phyloP scores from a whole-genome alignment of 257 asterid species.

The Cordia subcordata region DNA sequence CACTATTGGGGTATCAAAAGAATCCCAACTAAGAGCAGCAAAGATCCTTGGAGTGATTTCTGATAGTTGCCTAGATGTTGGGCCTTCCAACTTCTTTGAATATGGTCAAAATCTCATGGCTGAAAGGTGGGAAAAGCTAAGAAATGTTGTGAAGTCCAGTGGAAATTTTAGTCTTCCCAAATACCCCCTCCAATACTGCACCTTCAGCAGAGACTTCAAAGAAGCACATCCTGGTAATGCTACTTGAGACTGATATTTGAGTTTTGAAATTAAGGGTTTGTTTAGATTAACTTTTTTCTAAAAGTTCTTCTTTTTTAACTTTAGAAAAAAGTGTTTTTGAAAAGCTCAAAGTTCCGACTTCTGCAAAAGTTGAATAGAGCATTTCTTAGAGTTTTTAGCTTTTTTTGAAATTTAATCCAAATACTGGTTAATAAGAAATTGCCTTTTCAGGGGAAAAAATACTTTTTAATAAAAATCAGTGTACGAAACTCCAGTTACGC shows the following conservation, averaged over 20 bases:
- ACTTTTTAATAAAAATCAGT: no score
- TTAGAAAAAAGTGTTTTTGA: no score
- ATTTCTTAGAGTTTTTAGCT: no score
- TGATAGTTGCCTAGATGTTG: slow-evolving; percentile 39
- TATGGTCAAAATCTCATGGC: slow-evolving; percentile 33
- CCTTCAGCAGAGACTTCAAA: slow-evolving; percentile 27
- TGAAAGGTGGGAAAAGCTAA: slow-evolving; percentile 55
- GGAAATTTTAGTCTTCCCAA: slow-evolving; percentile 35
- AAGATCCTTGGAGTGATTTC: slow-evolving; percentile 42
- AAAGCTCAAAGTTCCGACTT: no score
- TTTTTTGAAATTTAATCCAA: no score
- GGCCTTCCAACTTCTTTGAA: slow-evolving; percentile 51
- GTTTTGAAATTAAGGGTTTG: no score
- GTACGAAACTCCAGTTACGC: no score
- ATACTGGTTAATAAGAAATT: no score
- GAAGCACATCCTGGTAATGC: slow-evolving; percentile 60
- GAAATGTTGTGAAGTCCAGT: slow-evolving; percentile 25
- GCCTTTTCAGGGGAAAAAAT: no score
- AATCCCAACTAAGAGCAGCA: slow-evolving; percentile 78
- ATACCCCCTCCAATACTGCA: slow-evolving; percentile 48
- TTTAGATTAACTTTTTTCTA: no score
- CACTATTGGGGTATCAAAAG: slow-evolving; percentile 88
- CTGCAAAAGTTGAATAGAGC: no score
- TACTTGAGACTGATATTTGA: background rate
- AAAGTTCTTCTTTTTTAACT: no score